These are phyloP conservation scores for Trichomonascus vanleenenianus DNA, from an alignment of 805 yeast genomes.

Conservation along the genomic window DNA sequence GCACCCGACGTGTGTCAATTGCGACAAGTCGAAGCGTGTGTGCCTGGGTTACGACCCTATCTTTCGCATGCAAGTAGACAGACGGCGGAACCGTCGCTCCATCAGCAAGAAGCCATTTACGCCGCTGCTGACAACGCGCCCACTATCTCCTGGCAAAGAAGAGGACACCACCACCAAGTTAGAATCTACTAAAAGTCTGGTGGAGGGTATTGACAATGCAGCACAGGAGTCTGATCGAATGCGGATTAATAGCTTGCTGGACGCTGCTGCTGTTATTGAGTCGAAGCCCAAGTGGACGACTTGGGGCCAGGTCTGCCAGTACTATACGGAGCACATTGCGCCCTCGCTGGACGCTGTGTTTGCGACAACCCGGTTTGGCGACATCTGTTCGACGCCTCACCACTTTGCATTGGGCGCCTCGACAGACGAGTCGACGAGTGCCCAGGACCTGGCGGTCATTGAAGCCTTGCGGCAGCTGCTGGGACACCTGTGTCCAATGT, in stretches of 20 bases:
- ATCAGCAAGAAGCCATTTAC: conserved; percentile 1
- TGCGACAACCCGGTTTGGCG: conserved; percentile 17
- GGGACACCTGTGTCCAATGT: conserved; percentile 9
- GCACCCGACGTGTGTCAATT: conserved; percentile 60
- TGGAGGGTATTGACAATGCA: background rate
- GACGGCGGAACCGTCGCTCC: conserved; percentile 6
- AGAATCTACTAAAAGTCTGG: too few relatives aligned
- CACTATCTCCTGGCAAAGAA: background rate
- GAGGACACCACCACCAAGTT: background rate
- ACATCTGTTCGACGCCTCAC: background rate
- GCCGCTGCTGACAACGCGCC: background rate
- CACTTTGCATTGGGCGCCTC: background rate
- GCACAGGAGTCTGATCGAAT: conserved; percentile 7
- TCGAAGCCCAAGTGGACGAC: conserved; percentile 3
- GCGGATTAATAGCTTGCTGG: conserved; percentile 20
- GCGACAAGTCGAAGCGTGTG: conserved; percentile 54
- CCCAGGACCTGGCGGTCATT: conserved; percentile 24
- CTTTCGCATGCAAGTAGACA: conserved; percentile 17
- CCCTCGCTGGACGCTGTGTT: conserved; percentile 21
- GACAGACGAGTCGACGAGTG: conserved; percentile 1
- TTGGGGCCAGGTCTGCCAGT: conserved; percentile 21
- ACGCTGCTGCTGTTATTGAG: conserved; percentile 18
- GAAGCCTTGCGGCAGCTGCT: conserved; percentile 28
- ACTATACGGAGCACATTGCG: conserved; percentile 19
- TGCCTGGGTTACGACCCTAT: conserved; percentile 59